Percentiles rank a stretch among this genome's conserved stretches.
These are phyloP conservation scores for Hymenoscyphus albidus DNA, from an alignment of 2,329 filamentous ascomycete species.

Conservation along the genomic window DNA sequence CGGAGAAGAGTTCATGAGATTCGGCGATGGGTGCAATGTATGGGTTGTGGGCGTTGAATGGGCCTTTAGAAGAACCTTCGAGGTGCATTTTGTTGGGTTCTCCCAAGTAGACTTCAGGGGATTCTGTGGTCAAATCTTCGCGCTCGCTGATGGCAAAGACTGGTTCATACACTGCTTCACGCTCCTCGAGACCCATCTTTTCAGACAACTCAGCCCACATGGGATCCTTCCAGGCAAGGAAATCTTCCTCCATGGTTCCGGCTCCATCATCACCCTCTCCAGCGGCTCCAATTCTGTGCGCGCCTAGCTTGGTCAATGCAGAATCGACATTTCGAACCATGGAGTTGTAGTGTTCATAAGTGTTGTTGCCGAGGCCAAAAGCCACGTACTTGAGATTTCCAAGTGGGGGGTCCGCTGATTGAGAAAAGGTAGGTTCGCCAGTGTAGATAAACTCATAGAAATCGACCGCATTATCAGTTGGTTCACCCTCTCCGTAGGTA, in stretches of 20 bases:
- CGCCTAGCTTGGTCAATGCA: constrained; percentile 76
- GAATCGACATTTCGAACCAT: constrained; percentile 93
- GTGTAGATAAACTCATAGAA: constrained; percentile 94
- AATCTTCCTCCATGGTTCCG: constrained; percentile 99
- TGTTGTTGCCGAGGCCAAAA: constrained; percentile 98
- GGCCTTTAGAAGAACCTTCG: constrained; percentile 76
- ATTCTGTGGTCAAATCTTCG: constrained; percentile 68
- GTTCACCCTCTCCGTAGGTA: constrained; percentile 97
- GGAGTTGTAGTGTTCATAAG: constrained; percentile 98
- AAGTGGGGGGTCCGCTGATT: constrained; percentile 69
- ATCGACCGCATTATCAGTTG: constrained; percentile 96
- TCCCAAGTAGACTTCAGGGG: constrained; percentile 83
- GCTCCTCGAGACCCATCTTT: constrained; percentile 86
- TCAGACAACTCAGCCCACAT: constrained; percentile 89
- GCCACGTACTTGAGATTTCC: constrained; percentile 85
- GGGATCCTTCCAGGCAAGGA: constrained; percentile 97
- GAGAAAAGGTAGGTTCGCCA: constrained; percentile 78
- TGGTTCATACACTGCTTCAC: constrained; percentile 93
- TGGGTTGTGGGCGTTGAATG: constrained; percentile 94
- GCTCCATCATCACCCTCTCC: constrained; percentile 97
- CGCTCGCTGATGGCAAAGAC: constrained; percentile 79
- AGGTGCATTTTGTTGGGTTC: constrained; percentile 97
- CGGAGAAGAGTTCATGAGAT: constrained; percentile 85
- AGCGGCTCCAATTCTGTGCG: constrained; percentile 75
- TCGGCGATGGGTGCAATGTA: constrained; percentile 92